A percentile compares a stretch with the other conserved stretches of the same genome.
phyloP scores from a whole-genome alignment of 352 stramenopile species.

The Peronospora farinosa region DNA sequence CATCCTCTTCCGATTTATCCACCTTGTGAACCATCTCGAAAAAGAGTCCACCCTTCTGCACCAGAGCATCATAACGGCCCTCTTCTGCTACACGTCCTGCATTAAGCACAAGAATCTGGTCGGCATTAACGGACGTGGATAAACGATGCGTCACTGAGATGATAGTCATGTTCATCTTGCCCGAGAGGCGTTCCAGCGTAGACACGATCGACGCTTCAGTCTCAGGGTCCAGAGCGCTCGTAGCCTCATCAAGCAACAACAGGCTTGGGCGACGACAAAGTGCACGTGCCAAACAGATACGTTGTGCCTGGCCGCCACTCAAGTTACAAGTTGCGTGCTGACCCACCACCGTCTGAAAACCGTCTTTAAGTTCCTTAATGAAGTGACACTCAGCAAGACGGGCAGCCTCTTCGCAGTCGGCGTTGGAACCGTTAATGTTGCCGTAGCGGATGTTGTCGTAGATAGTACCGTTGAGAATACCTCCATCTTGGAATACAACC shows the following conservation, averaged over 20 bases:
- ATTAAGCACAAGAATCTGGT: slow-evolving; percentile 79
- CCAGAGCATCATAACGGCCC: slow-evolving; percentile 67
- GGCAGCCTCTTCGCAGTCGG: slow-evolving; percentile 76
- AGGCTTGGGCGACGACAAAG: slow-evolving; percentile 76
- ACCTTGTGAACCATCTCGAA: slow-evolving; percentile 84
- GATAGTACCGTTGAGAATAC: slow-evolving; percentile 84
- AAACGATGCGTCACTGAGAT: slow-evolving; percentile 87
- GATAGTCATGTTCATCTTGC: slow-evolving; percentile 87
- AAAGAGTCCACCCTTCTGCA: slow-evolving; percentile 66
- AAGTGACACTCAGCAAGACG: slow-evolving; percentile 80
- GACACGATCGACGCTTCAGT: slow-evolving; percentile 82
- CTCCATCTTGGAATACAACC: slow-evolving; percentile 83
- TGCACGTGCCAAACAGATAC: slow-evolving; percentile 77
- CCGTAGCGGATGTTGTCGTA: slow-evolving; percentile 86
- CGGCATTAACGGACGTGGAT: slow-evolving; percentile 69
- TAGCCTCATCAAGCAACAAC: slow-evolving; percentile 80
- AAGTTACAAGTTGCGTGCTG: slow-evolving; percentile 84
- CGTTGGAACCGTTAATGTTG: slow-evolving; percentile 60
- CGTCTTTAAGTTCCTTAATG: slow-evolving; percentile 73
- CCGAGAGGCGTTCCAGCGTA: slow-evolving; percentile 68
- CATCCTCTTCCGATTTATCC: slow-evolving; percentile 44
- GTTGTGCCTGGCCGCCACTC: slow-evolving; percentile 81
- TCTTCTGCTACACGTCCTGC: slow-evolving; percentile 69
- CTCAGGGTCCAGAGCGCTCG: slow-evolving; percentile 80
- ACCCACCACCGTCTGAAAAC: slow-evolving; percentile 76